Evolutionary conservation across 208 protist genomes (phyloP).

Genomic region (Leishmania braziliensis): DNA sequence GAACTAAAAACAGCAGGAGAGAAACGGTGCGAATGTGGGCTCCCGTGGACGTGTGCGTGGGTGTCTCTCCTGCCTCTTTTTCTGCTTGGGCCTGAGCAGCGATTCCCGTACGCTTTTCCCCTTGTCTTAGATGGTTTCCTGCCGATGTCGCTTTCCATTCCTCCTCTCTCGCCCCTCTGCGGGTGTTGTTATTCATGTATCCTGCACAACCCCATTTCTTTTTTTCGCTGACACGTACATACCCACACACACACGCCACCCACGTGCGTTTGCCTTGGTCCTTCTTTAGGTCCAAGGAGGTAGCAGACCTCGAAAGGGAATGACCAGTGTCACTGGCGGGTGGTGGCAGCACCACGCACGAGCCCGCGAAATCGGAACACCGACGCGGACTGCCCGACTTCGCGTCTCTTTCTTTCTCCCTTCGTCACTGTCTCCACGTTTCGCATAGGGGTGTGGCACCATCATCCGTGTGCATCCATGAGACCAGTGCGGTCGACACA

Average conservation of each 20-base stretch:
- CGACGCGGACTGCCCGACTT: neutral
- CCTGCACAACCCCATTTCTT: neutral
- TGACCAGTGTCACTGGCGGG: neutral
- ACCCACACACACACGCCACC: neutral
- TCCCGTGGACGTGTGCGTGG: neutral
- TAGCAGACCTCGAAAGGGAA: neutral
- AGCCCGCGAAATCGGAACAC: neutral
- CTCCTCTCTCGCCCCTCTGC: constrained; percentile 1
- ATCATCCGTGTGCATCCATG: neutral
- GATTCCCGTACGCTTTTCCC: neutral
- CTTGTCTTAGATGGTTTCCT: neutral
- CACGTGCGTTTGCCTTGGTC: neutral
- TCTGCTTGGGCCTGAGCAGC: neutral
- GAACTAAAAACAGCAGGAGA: neutral
- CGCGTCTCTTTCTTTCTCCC: neutral
- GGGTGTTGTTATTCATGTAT: neutral
- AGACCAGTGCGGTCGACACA: neutral
- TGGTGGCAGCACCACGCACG: neutral
- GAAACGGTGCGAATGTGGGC: neutral
- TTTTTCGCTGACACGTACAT: neutral
- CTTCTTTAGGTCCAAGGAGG: neutral
- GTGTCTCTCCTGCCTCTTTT: neutral
- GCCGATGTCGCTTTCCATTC: neutral
- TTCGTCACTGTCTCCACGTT: constrained; percentile 26
- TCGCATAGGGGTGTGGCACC: neutral